A percentile compares a stretch with the other conserved stretches of the same genome.
Conservation (phyloP, 2,329 filamentous ascomycete species). For the Didymella pomorum region DNA sequence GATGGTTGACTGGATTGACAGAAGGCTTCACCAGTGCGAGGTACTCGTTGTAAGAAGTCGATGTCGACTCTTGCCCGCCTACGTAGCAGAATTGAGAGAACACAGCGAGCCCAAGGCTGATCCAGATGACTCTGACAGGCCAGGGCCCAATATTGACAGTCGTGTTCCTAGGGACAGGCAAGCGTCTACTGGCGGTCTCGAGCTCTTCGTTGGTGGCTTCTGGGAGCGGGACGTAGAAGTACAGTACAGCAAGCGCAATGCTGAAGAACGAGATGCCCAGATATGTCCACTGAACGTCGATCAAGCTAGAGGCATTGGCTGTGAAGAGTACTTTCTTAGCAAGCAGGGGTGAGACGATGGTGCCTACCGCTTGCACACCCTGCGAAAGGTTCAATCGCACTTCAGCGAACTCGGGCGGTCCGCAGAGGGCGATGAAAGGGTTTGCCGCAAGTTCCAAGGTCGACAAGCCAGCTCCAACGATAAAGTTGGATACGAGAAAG, state of each 20-base stretch:
- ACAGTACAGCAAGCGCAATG: conserved; percentile 64
- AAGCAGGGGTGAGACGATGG: conserved; percentile 66
- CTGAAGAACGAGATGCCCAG: conserved; percentile 69
- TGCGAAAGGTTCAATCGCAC: conserved; percentile 68
- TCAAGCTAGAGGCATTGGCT: conserved; percentile 59
- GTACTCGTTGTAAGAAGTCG: conserved; percentile 58
- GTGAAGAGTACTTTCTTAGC: conserved; percentile 67
- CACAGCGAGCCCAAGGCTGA: conserved; percentile 63
- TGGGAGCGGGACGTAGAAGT: conserved; percentile 68
- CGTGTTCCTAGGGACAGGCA: conserved; percentile 46
- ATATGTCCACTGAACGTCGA: conserved; percentile 71
- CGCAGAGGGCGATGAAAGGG: conserved; percentile 69
- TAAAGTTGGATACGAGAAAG: conserved; percentile 69
- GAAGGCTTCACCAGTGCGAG: conserved; percentile 51
- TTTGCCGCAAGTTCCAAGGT: conserved; percentile 68
- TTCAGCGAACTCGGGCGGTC: conserved; percentile 67
- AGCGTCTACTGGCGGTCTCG: conserved; percentile 61
- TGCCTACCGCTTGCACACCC: conserved; percentile 68
- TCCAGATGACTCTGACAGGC: conserved; percentile 61
- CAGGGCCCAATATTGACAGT: conserved; percentile 52
- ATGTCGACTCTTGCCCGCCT: conserved; percentile 66
- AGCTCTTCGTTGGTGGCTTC: conserved; percentile 69
- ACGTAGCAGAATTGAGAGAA: conserved; percentile 68
- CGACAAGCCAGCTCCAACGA: conserved; percentile 67
- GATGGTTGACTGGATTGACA: conserved; percentile 52